Conservation (phyloP, 352 stramenopile genomes). For the Plasmopara halstedii region DNA sequence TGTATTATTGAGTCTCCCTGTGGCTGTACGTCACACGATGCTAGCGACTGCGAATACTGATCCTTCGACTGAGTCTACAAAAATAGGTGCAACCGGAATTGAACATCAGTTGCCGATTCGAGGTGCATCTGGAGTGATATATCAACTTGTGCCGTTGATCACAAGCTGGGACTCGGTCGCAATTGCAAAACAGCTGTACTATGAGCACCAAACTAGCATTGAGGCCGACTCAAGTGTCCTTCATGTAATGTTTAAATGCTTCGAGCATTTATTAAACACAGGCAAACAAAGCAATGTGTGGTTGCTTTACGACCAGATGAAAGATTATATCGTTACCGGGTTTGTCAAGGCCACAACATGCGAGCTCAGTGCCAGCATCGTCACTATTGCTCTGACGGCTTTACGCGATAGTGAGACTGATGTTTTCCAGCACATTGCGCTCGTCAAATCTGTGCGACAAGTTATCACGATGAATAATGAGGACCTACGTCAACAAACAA, state of each 20-base stretch:
- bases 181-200: conserved; percentile 71
- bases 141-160: conserved; percentile 37
- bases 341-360: conserved; percentile 33
- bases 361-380: conserved; percentile 24
- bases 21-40: conserved; percentile 31
- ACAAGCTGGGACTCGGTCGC: conserved; percentile 52
- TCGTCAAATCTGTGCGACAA: conserved; percentile 32
- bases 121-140: conserved; percentile 44
- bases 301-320: conserved; percentile 56
- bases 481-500: conserved; percentile 51
- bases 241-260: conserved; percentile 45
- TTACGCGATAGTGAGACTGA: conserved; percentile 13
- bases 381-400: conserved; percentile 17
- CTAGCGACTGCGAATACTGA: conserved; percentile 7
- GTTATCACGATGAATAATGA: conserved; percentile 45
- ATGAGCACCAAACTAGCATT: conserved; percentile 39
- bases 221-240: conserved; percentile 32
- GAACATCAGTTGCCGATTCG: conserved; percentile 38
- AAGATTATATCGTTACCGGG: conserved; percentile 34
- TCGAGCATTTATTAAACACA: conserved; percentile 31
- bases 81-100: conserved; percentile 1
- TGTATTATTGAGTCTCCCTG: conserved; percentile 57
- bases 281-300: conserved; percentile 13
- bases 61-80: neutral
- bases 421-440: conserved; percentile 25